Base-by-base conservation (phyloP, 1,139 yeast species). In the Zygotorulaspora mrakii region DNA sequence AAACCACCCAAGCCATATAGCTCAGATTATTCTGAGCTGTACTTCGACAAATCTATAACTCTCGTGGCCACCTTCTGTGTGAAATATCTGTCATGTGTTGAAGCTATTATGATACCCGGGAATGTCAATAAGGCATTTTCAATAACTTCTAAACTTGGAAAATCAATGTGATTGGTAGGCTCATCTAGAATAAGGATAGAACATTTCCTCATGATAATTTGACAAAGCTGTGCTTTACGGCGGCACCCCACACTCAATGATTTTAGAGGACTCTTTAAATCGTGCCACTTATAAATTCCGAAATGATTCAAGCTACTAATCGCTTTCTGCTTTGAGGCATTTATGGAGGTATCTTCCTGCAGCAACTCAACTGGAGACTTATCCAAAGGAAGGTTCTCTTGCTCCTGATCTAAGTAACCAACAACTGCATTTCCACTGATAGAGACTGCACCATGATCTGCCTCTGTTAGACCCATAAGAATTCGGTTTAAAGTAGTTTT, bases 101-200 rank as follows among this genome's bases (percentile, higher is more conserved):
- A 37, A 25, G 48, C 48, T 18, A 45, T 35, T 17, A 45, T 37
- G 24, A 45, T 45, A 17, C 48, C 48, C n/a, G 48, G 48, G 32
- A 45, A 45, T 13, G 6, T 37, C 17, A 45, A 25, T 29, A 45
- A 29, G 21, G 47, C 48, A 14, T 45, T 45, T 37, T 45, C 48
- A 21, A 45, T 42, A 31, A 21, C 35, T 25, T 45, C 48, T 17
- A 45, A 37, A 25, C 47, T 45, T 22, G 47, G 47, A 34, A 45
- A 45, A 37, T 45, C 48, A 31, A 45, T 45, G 35, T 45, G 48
- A 32, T 45, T 45, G 27, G 48, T 45, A 30, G 48, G 48, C 40
- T 43, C 48, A 30, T 45, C 48, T 35, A 45, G 31, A 22, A 45
- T 16, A 28, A 43, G 42, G 8, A 45, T 35, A 21, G 46, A 45